Base-by-base conservation (phyloP, 1,284 basidiomycete species). In the Flammula alnicola region DNA sequence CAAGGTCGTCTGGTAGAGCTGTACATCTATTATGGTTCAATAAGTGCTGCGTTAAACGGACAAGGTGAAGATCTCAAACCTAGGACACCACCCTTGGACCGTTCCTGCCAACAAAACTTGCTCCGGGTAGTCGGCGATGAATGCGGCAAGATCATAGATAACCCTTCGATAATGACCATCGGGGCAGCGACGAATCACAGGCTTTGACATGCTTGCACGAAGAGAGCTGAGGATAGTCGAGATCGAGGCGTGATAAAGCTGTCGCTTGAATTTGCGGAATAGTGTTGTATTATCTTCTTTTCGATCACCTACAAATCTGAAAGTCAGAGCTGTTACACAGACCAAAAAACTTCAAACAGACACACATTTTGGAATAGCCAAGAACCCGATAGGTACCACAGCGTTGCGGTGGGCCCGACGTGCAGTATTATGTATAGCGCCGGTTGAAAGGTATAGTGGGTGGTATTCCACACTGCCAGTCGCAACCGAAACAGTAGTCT, bases 111-210 rank as follows among this genome's bases (percentile, higher is more conserved):
- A 54, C 22, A 55, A 42, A 0, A 63, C 67, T 33, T 73, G 70
- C 37, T 72, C 67, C 0, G 69, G 69, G 47, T 73, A 72, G 38
- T 73, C 68, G 1, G 68, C 69, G 29, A 72, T 72, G 40, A 65
- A 71, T 2, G 69, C 63, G 0, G 64, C 68, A 19, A 72, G 47
- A 0, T 56, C 55, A 55, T 60, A 72, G 0, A 70, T 61, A 0
- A 49, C 59, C 1, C 55, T 46, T 3, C 62, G 57, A 46, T 58
- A 66, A 41, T 70, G 64, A 0, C 66, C 66, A 59, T 67, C 65
- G n/a, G 58, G 58, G 44, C 58, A 69, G 1, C 31, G 32, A 4
- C 60, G 31, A 1, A 67, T 31, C 7, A 61, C 54, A 3, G 63
- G 66, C 0, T 35, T 48, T 0, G 53, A 60, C 62, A 69, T 67